Evolutionary conservation across 352 stramenopile genomes (phyloP), one percentile per base, ranked within the genome.

Genomic region (Globisporangium polare): DNA sequence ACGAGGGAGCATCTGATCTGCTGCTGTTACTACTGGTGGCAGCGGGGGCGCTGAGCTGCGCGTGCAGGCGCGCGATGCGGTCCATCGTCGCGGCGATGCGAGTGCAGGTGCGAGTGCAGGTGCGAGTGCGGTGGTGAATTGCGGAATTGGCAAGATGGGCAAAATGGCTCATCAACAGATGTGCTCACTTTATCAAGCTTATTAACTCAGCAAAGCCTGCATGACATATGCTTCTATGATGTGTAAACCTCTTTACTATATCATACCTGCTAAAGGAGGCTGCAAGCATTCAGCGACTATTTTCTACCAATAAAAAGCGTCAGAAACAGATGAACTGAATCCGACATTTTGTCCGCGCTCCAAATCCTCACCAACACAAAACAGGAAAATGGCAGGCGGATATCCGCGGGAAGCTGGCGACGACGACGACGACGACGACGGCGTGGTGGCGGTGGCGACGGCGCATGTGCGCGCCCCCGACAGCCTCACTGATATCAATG

Each of bases 31-130:
- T 27, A 17, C 0, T 26, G 22, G 2, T 9, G 13, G 60, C 13
- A 24, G 41, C 18, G 0, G 66, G 35, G 5, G 68, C 62, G 20
- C 61, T 33, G 37, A 84, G 39, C 47, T 84, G 75, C 43, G 64
- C 56, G 3, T 77, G 66, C 49, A 83, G 42, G 5, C 70, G 72
- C n/a, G 24, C 65, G 61, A 81, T 74, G 46, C 76, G 76, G 39
- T 83, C 39, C 74, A 86, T 83, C 37, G 53, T n/a, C 29, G 29
- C 8, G 29, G 29, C 4, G 29, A 33, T 33, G 29, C 29, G 26
- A 35, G 12, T 12, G 45, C 7, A 15, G 2, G 27, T 3, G 15
- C 52, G 58, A 57, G 51, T 58, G 58, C 17, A 33, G 18, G 26
- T n/a, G n/a, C n/a, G n/a, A n/a, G 51, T 56, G 13, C 13, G 49